phyloP scores from a whole-genome alignment of 192 early-diverging fungal species.

The Mortierella alpina region DNA sequence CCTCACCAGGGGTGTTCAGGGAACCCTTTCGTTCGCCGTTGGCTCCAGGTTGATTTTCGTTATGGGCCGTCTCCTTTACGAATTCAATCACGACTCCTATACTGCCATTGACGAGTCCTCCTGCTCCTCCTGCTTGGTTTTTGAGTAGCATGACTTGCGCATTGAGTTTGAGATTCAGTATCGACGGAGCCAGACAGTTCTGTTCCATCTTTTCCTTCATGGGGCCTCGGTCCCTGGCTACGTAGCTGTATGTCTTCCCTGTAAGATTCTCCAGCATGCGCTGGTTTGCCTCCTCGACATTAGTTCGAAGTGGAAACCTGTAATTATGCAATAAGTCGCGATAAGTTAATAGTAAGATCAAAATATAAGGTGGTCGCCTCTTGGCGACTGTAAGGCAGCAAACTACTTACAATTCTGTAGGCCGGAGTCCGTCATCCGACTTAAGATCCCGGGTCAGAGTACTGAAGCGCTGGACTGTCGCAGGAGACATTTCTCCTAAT shows the following conservation, averaged over 20 bases:
- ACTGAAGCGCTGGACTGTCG: slow-evolving; percentile 61
- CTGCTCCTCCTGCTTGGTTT: slow-evolving; percentile 61
- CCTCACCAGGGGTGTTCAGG: slow-evolving; percentile 26
- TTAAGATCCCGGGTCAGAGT: slow-evolving; percentile 59
- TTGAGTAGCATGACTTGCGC: slow-evolving; percentile 90
- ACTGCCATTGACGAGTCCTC: slow-evolving; percentile 79
- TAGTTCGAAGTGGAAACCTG: slow-evolving; percentile 70
- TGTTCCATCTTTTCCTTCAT: slow-evolving; percentile 55
- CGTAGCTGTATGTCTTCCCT: slow-evolving; percentile 57
- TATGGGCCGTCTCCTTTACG: slow-evolving; percentile 25
- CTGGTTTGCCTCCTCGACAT: slow-evolving; percentile 82
- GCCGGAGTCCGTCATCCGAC: slow-evolving; percentile 66
- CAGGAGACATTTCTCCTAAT: slow-evolving; percentile 68
- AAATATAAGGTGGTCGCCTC: too few species aligned
- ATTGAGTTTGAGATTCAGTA: slow-evolving; percentile 73
- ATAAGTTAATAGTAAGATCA: too few species aligned
- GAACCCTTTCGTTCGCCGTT: slow-evolving; percentile 11
- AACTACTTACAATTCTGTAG: slow-evolving; percentile 71
- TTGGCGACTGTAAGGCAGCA: background rate
- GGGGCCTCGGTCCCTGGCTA: slow-evolving; percentile 56
- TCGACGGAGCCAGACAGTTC: slow-evolving; percentile 67
- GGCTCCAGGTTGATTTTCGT: slow-evolving; percentile 13
- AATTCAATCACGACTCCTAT: slow-evolving; percentile 64
- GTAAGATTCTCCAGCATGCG: slow-evolving; percentile 63
- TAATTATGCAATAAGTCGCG: too few species aligned